phyloP scores from a whole-genome alignment of 139 green algal species.

The Chlorella sp. region DNA sequence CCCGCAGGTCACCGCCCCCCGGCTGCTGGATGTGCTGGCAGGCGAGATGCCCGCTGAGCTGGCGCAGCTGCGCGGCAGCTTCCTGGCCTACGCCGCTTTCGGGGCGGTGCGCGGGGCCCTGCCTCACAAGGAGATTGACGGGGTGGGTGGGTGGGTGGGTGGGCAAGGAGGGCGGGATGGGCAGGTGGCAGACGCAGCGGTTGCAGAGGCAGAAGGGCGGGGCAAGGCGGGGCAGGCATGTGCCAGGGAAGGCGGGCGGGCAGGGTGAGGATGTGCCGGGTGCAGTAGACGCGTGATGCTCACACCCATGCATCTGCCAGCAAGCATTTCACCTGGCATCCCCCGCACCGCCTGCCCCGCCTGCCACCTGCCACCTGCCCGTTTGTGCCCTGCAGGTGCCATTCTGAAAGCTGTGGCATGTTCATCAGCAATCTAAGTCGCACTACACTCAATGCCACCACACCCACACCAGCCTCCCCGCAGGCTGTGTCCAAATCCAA shows the following conservation, averaged over 20 bases:
- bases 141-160: neutral
- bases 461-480: too few species aligned
- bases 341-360: too few species aligned
- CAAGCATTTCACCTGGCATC: too few species aligned
- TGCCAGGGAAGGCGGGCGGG: neutral
- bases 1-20: conserved; percentile 21
- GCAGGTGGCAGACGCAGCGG: neutral
- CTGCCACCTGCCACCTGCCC: too few species aligned
- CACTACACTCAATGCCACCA: too few species aligned
- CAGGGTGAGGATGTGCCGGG: neutral
- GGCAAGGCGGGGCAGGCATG: neutral
- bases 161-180: too few species aligned
- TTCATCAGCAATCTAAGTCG: too few species aligned
- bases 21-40: conserved; percentile 7
- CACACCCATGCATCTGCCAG: too few species aligned
- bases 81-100: conserved; percentile 41
- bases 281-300: too few species aligned
- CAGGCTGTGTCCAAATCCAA: too few species aligned
- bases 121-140: neutral
- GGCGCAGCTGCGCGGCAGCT: conserved; percentile 5
- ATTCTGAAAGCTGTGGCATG: too few species aligned
- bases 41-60: conserved; percentile 7
- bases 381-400: too few species aligned
- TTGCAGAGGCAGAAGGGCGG: neutral
- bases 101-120: neutral